Evolutionary conservation across 2,329 filamentous ascomycete species (phyloP), one percentile per base, ranked within the genome.

Genomic region (Neofusicoccum sp.): DNA sequence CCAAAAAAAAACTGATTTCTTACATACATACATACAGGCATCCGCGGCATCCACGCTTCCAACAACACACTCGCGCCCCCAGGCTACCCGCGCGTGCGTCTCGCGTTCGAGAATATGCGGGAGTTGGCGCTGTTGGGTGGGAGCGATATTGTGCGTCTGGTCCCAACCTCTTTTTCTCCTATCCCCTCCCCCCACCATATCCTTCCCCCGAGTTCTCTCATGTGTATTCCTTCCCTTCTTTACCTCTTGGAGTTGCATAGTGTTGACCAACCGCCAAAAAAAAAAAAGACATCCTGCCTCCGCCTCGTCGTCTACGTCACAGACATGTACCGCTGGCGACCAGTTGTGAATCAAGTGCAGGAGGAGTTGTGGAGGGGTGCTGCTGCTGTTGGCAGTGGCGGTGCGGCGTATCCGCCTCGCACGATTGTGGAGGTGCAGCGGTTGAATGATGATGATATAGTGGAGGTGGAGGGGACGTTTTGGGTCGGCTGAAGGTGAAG

Each of bases 301-400:
- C 66, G 68, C 3, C 47, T 75, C 1, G 69, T 73, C 1, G 72
- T 75, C 11, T 75, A 75, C 56, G 69, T 70, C 4, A 74, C 72
- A 1, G 74, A 76, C 44, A 75, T 77, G 73, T 73, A 70, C 56
- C 66, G 70, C 3, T 76, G 73, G 43, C 64, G 74, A 28, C 74
- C 73, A 14, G 60, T 76, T 64, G 71, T 69, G 45, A 76, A 76
- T 49, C 66, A 71, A 41, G 70, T 68, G 3, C 73, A 75, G 49
- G 56, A 70, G 5, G 72, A 75, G 62, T 52, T 75, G 1, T 76
- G 72, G 74, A 70, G 70, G 2, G 64, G 70, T 4, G 69, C 73
- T 34, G 44, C 67, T 3, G 22, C 22, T 22, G 22, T 2, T 22
- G 22, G 22, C 22, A 22, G 22, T 22, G 22, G 22, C 22, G 22